A percentile compares a stretch with the other conserved stretches of the same genome.
Evolutionary conservation across 371 early-diverging fungal genomes (phyloP).

Genomic region (Rhizomucor pusillus): DNA sequence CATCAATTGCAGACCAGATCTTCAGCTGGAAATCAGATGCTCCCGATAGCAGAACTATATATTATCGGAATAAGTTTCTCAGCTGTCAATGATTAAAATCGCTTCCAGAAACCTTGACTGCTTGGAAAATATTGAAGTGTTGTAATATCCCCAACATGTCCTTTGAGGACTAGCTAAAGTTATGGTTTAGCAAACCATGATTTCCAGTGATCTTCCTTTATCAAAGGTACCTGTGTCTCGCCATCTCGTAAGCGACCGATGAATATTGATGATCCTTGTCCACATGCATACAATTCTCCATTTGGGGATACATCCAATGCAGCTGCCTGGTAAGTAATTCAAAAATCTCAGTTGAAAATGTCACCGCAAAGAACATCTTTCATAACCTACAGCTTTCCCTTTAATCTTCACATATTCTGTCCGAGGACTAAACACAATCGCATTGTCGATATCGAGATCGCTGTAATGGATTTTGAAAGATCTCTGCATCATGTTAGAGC

Average conservation of each 20-base stretch:
- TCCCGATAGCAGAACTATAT: slow-evolving; percentile 67
- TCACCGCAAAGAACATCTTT: not conserved
- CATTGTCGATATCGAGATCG: not conserved
- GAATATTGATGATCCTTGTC: slow-evolving; percentile 35
- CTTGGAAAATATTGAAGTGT: slow-evolving; percentile 73
- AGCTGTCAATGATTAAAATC: not conserved
- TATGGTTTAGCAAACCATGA: not conserved
- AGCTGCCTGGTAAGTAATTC: slow-evolving; percentile 25
- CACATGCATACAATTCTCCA: slow-evolving; percentile 51
- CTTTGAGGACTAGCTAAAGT: slow-evolving; percentile 53
- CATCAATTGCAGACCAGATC: slow-evolving; percentile 75
- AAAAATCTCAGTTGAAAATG: not conserved
- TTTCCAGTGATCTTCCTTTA: not conserved
- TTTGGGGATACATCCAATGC: slow-evolving; percentile 56
- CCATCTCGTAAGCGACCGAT: slow-evolving; percentile 43
- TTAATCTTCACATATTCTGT: not conserved
- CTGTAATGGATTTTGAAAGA: not conserved
- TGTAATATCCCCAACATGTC: slow-evolving; percentile 67
- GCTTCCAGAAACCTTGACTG: slow-evolving; percentile 52
- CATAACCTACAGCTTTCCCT: not conserved
- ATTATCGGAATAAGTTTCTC: too few relatives aligned
- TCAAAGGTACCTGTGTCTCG: slow-evolving; percentile 1
- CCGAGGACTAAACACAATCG: not conserved
- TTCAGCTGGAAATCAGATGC: slow-evolving; percentile 67
- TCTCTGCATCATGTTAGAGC: not conserved